A percentile compares a stretch with the other conserved stretches of the same genome.
These are phyloP conservation scores for Neospora caninum DNA, from an alignment of 169 alveolate species.

Conservation along the genomic window DNA sequence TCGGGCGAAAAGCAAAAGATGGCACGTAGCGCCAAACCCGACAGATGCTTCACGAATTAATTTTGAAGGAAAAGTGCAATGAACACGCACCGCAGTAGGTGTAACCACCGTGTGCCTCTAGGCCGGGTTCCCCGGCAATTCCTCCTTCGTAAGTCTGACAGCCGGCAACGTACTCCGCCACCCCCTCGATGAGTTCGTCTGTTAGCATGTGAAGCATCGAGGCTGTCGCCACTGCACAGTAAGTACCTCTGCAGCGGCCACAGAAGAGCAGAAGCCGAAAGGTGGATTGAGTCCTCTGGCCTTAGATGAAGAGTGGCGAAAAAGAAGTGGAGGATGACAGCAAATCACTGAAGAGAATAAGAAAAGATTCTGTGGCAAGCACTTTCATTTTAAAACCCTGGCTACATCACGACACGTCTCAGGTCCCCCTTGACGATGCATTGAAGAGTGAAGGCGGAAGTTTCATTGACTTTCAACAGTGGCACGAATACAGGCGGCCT, in stretches of 20 bases:
- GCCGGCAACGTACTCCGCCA: conserved; percentile 56
- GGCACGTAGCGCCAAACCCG: not conserved
- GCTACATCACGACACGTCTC: not conserved
- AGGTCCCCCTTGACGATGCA: not conserved
- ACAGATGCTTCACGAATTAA: not conserved
- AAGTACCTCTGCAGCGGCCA: conserved; percentile 73
- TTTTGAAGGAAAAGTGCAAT: too few relatives aligned
- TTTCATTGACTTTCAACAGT: not conserved
- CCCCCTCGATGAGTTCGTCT: conserved; percentile 76
- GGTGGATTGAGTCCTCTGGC: too few relatives aligned
- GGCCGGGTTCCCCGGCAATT: conserved; percentile 88
- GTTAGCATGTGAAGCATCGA: conserved; percentile 85
- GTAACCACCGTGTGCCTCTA: conserved; percentile 96
- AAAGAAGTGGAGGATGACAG: too few relatives aligned
- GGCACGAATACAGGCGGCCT: too few relatives aligned
- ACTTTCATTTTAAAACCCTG: too few relatives aligned
- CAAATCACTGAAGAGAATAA: too few relatives aligned
- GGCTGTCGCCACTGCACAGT: conserved; percentile 89
- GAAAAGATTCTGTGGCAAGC: too few relatives aligned
- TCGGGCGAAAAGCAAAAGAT: too few relatives aligned
- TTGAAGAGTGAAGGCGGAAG: not conserved
- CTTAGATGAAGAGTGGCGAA: too few relatives aligned
- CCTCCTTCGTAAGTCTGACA: conserved; percentile 96
- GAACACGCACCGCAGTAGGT: conserved; percentile 86
- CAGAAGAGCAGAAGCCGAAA: not conserved